phyloP scores from a whole-genome alignment of 345 rosid genomes.

The Eucalyptus sp. region DNA sequence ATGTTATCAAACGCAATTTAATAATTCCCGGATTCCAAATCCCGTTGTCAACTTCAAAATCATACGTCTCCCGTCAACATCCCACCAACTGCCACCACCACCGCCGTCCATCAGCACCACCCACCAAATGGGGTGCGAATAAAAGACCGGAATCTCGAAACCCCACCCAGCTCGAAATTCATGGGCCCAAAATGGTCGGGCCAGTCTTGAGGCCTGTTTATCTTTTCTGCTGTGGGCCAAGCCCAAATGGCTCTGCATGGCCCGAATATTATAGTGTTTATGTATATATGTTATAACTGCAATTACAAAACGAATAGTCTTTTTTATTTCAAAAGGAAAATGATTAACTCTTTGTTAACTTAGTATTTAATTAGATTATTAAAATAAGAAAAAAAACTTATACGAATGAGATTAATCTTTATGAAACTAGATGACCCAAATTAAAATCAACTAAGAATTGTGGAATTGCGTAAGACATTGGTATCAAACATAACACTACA shows the following conservation, averaged over 20 bases:
- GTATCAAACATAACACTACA: background rate
- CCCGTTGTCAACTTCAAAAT: background rate
- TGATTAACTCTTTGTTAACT: background rate
- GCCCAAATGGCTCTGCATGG: background rate
- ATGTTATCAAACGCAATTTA: too few species aligned
- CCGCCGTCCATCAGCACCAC: background rate
- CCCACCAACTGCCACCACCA: background rate
- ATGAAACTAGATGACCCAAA: background rate
- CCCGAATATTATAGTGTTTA: background rate
- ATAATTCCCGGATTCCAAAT: background rate
- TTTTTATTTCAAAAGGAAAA: background rate
- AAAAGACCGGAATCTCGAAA: background rate
- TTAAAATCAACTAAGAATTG: background rate
- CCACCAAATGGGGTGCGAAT: background rate
- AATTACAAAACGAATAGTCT: background rate
- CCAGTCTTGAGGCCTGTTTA: background rate
- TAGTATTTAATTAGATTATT: background rate
- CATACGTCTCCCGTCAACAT: background rate
- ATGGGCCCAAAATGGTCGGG: background rate
- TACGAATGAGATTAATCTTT: background rate
- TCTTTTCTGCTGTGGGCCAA: background rate
- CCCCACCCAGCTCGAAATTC: background rate
- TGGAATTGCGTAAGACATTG: background rate
- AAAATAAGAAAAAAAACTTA: background rate
- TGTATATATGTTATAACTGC: background rate